Base-by-base conservation (phyloP, 352 stramenopile species). In the Globisporangium rhizosaccharum region DNA sequence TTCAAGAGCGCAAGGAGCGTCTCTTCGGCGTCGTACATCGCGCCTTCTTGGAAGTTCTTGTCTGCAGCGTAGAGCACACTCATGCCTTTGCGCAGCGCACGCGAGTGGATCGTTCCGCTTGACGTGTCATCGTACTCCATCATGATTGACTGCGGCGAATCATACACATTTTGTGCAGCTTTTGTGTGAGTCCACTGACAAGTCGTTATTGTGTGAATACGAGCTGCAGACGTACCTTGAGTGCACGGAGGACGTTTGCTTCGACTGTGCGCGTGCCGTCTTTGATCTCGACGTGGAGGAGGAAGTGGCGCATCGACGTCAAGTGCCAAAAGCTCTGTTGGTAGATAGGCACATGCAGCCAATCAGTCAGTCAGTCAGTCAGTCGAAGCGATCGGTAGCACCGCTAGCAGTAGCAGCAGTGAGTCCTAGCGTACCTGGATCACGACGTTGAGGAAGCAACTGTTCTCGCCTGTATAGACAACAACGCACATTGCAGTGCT, bases 361-460 rank as follows among this genome's bases (percentile, higher is more conserved):
- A 56, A 45, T 46, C 25, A 39, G 26, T 33, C 28, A 39, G 20
- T 11, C 46, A 36, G 10, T 14, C 15, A 15, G 25, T 15, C 26
- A 44, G 30, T 49, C 1, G 20, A 7, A 49, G 8, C n/a, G 44
- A 15, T 26, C 7, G 15, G 8, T 5, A 20, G 41, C 17, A 42
- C 37, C 10, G 14, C 10, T 14, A 44, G 39, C 39, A 44, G 12
- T 4, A 44, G 39, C 9, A 14, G 12, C 11, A 44, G 30, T 26
- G 41, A 23, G 11, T 39, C 25, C 20, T 57, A 23, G 6, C n/a
- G 17, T 56, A 71, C 64, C 55, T 71, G 87, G 58, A 96, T 92
- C 36, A 96, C 73, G 4, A 96, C 87, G 57, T 96, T 96, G 63
- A 96, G 69, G 59, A 95, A 96, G 68, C 87, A 96, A 63, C 90